A percentile compares a stretch with the other conserved stretches of the same genome.
phyloP scores from a whole-genome alignment of 345 rosid species.

The Moricandia moricandioides region DNA sequence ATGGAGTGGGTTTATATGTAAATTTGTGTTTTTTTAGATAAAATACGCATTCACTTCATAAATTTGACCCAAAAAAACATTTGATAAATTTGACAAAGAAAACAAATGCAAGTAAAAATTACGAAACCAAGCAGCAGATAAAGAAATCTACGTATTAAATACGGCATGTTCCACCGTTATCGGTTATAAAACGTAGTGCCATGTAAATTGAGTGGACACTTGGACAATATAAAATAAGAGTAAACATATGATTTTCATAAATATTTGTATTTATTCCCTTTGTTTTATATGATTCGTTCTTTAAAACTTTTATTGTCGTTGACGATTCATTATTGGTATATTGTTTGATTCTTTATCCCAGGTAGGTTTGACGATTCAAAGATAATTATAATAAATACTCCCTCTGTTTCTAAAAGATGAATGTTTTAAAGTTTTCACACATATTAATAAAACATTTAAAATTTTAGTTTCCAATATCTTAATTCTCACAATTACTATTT shows the following conservation, averaged over 20 bases:
- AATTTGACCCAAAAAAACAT: background rate
- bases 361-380: constrained; percentile 13
- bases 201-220: constrained; percentile 14
- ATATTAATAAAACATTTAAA: no score
- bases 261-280: background rate
- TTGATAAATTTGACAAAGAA: no score
- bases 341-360: background rate
- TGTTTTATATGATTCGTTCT: background rate
- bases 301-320: background rate
- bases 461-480: no score
- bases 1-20: background rate
- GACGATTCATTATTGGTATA: background rate
- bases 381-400: background rate
- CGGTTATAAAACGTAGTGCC: background rate
- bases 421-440: no score
- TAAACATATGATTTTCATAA: constrained; percentile 9
- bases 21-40: background rate
- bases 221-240: constrained; percentile 2
- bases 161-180: constrained; percentile 25
- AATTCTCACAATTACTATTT: no score
- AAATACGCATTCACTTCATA: background rate
- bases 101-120: no score
- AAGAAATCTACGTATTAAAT: constrained; percentile 1
- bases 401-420: no score
- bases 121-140: background rate